Evolutionary conservation across 2,329 filamentous ascomycete genomes (phyloP), one percentile per base, ranked within the genome.

Genomic region (Exophiala phaeomuriformis): DNA sequence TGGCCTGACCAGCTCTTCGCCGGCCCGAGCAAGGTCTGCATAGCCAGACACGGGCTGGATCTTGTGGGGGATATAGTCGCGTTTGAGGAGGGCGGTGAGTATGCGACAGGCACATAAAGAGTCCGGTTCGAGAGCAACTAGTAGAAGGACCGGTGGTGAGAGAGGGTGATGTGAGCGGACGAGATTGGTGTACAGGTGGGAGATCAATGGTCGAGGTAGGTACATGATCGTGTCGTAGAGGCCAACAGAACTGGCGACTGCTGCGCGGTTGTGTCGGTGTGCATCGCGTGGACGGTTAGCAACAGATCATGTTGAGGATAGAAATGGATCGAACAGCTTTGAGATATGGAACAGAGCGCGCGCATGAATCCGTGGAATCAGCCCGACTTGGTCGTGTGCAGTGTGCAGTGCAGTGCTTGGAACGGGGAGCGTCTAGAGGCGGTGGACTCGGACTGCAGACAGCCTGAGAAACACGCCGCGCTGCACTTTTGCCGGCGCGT

Each of bases 61-160:
- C 72, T 96, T 97, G 75, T 97, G 91, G 9, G 86, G 88, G 63
- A 98, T 95, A 68, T 95, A 97, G 75, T 98, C 93, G 77, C 91
- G 86, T 72, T 95, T 96, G 56, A 98, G 78, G n/a, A 98, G 79
- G 47, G 86, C 81, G 2, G 91, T 95, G 45, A 98, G 82, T 57
- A 98, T 96, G 57, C 90, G 89, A 69, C 90, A 95, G 58, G 90
- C 93, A 71, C 91, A 97, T 58, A 98, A 82, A 59, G 93, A 88
- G 73, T 98, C 93, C 51, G 93, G 90, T 67, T 96, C 91, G 67
- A 97, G 86, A 35, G 91, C 88, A 7, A 62, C 57, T 52, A 98
- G 86, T 59, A 98, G 82, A 29, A 97, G 79, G 50, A 97, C 89
- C 0, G 90, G 90, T 37, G 91, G 87, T 12, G 90, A 93, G 48